Evolutionary conservation across 805 yeast species (phyloP).

Genomic region (Clavispora phyllophila): DNA sequence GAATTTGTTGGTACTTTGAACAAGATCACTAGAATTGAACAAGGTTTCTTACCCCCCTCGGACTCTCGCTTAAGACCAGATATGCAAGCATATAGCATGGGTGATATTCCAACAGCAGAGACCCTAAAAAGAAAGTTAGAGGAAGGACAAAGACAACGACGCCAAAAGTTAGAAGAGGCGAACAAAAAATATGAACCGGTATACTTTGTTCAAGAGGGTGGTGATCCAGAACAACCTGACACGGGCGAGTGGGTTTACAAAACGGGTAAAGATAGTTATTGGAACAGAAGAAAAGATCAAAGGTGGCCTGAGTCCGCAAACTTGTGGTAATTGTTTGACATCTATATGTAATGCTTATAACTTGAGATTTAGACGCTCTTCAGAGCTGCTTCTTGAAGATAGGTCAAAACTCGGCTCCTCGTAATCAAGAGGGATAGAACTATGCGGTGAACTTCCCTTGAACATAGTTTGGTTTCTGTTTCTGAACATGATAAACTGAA

Average conservation of each 20-base stretch:
- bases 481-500: constrained; percentile 44
- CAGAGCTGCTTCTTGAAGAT: constrained; percentile 3
- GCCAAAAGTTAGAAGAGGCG: constrained; percentile 50
- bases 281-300: constrained; percentile 66
- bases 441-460: not conserved
- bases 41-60: constrained; percentile 64
- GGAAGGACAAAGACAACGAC: constrained; percentile 71
- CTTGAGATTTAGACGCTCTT: constrained; percentile 7
- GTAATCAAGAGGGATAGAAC: not conserved
- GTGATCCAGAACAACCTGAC: constrained; percentile 25
- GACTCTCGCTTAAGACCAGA: constrained; percentile 93
- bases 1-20: constrained; percentile 76
- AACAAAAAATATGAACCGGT: constrained; percentile 48
- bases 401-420: not conserved
- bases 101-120: constrained; percentile 70
- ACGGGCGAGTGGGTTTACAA: constrained; percentile 50
- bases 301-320: constrained; percentile 56
- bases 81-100: constrained; percentile 64
- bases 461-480: constrained; percentile 16
- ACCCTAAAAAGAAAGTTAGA: constrained; percentile 62
- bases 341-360: not conserved
- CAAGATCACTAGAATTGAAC: constrained; percentile 69
- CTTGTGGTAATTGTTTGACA: constrained; percentile 45
- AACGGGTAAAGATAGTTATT: constrained; percentile 61
- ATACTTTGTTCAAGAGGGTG: constrained; percentile 53